These are phyloP conservation scores for Cryptosporidium baileyi DNA, from an alignment of 169 alveolate species.

Conservation along the genomic window DNA sequence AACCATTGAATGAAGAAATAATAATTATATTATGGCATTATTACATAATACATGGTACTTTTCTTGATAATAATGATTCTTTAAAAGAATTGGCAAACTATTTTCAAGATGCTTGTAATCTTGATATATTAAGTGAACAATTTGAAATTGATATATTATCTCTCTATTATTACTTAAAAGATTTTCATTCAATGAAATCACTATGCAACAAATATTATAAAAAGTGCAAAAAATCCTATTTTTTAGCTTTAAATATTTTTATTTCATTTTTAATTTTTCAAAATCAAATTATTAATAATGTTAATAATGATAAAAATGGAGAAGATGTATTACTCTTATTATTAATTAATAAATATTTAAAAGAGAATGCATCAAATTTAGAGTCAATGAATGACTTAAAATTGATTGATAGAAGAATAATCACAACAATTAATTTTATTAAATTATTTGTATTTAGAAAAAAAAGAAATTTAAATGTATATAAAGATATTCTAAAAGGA, in stretches of 20 bases:
- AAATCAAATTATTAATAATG: neutral
- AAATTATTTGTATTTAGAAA: constrained; percentile 24
- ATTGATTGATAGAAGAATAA: constrained; percentile 10
- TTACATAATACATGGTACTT: constrained; percentile 1
- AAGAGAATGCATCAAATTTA: constrained; percentile 17
- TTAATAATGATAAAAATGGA: neutral
- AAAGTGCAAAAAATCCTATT: constrained; percentile 13
- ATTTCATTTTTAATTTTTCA: constrained; percentile 26
- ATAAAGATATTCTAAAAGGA: neutral
- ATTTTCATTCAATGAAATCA: neutral
- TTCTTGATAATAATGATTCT: neutral
- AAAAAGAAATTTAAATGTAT: neutral
- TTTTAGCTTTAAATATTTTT: constrained; percentile 26
- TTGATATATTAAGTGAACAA: constrained; percentile 6
- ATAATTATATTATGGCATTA: constrained; percentile 41
- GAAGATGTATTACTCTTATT: no score
- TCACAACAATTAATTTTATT: constrained; percentile 7
- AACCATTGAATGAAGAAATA: constrained; percentile 32
- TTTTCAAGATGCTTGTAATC: neutral
- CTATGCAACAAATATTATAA: constrained; percentile 14
- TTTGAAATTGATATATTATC: constrained; percentile 48
- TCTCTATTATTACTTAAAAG: constrained; percentile 15
- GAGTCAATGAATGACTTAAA: no score
- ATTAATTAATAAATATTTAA: neutral
- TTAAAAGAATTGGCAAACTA: neutral